Base-by-base conservation (phyloP, 2,329 filamentous ascomycete genomes). In the Truncatella angustata region DNA sequence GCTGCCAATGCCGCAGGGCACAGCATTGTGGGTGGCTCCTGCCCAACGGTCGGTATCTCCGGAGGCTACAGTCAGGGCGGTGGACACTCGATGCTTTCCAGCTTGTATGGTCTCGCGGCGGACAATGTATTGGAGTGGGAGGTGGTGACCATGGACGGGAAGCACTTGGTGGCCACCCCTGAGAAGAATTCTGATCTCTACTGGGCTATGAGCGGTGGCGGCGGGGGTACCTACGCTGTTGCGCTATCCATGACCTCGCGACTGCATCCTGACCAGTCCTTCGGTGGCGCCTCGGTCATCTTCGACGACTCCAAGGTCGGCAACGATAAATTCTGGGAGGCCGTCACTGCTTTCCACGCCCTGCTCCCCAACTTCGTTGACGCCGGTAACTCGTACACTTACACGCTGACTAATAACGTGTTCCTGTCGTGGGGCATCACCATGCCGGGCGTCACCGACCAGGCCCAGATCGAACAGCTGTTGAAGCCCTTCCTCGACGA, bases 21-120 rank as follows among this genome's bases (percentile, higher is more conserved):
- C 2, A 62, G 71, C 11, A 68, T 79, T 5, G 70, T 82, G 2
- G 72, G 69, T 5, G 79, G 79, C 1, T 71, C 76, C 43, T 79
- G 76, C 56, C 66, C 74, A 0, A 78, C 76, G 0, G 82, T 86
- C 4, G 82, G 82, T 1, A 58, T 82, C 6, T 76, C 79, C 0
- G 84, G 84, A 12, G 84, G 84, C 1, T 87, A 79, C 58, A 75
- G 71, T 2, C 80, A 84, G 61, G 82, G 82, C 3, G 84, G 81
- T 11, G 84, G 85, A 0, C 81, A 85, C 59, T 76, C 74, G 0
- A 69, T 75, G 0, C 70, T 87, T 1, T 72, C 70, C 26, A 77
- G 77, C 2, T 68, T 63, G n/a, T 80, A 78, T 44, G 85, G 85
- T 5, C 70, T 88, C 0, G 78, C 68, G 9, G 81, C 81, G 0